Percentiles rank a stretch among this genome's conserved stretches.
Evolutionary conservation across 768 basidiomycete species (phyloP).

Genomic region (Rhodotorula sphaerocarpa): DNA sequence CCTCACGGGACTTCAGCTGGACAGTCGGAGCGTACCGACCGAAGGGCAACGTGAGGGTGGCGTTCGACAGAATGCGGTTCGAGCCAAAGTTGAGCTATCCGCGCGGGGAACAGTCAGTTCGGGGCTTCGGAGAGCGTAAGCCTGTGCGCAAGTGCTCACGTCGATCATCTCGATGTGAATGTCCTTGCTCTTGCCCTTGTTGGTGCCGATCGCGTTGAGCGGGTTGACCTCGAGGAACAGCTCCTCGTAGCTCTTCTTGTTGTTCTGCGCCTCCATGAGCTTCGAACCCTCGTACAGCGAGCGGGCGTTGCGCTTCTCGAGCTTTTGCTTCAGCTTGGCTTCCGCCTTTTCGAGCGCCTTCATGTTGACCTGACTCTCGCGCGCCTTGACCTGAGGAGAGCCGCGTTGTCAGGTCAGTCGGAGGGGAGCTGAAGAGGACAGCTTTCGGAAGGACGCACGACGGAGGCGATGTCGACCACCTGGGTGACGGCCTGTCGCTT

Average conservation of each 20-base stretch:
- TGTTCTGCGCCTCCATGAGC: slow-evolving; percentile 79
- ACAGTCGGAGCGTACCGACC: slow-evolving; percentile 50
- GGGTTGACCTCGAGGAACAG: slow-evolving; percentile 99
- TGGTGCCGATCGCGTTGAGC: slow-evolving; percentile 57
- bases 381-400: slow-evolving; percentile 53
- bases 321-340: slow-evolving; percentile 95
- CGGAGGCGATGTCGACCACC: slow-evolving; percentile 35
- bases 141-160: slow-evolving; percentile 50
- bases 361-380: slow-evolving; percentile 83
- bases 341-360: slow-evolving; percentile 96
- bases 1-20: not conserved
- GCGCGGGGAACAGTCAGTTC: not conserved
- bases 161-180: slow-evolving; percentile 91
- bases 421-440: not conserved
- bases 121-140: slow-evolving; percentile 49
- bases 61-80: slow-evolving; percentile 77
- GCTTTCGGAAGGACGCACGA: slow-evolving; percentile 11
- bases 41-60: slow-evolving; percentile 74
- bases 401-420: not conserved
- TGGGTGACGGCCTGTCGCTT: slow-evolving; percentile 28
- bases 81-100: slow-evolving; percentile 58
- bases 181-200: slow-evolving; percentile 93
- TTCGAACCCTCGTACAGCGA: slow-evolving; percentile 96
- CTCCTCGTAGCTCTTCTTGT: slow-evolving; percentile 95
- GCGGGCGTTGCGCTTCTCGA: slow-evolving; percentile 83